phyloP scores from a whole-genome alignment of 1,284 basidiomycete species.

The Sanguinoderma infundibulare region DNA sequence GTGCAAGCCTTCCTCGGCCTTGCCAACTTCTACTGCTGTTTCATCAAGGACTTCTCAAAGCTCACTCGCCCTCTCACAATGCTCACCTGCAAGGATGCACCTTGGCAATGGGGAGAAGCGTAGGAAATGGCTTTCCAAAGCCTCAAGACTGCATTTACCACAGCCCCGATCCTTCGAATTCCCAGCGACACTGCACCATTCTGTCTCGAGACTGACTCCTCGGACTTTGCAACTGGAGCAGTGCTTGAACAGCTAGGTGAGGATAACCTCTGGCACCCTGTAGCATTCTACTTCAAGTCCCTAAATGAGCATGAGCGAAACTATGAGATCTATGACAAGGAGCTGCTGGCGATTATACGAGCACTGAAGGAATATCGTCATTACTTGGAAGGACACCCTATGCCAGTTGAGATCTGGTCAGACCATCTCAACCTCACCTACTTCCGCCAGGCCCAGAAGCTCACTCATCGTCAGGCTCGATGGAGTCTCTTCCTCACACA shows the following conservation, averaged over 20 bases:
- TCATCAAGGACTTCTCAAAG: slow-evolving; percentile 37
- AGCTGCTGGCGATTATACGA: slow-evolving; percentile 40
- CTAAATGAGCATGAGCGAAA: slow-evolving; percentile 28
- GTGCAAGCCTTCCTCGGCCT: slow-evolving; percentile 16
- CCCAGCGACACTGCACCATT: too few relatives aligned
- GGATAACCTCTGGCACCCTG: slow-evolving; percentile 13
- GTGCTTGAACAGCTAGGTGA: slow-evolving; percentile 11
- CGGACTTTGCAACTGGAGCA: slow-evolving; percentile 12
- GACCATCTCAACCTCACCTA: slow-evolving; percentile 52
- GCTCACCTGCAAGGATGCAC: slow-evolving; percentile 16
- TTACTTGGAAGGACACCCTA: slow-evolving; percentile 30
- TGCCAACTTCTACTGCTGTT: slow-evolving; percentile 28
- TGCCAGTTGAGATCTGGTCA: slow-evolving; percentile 28
- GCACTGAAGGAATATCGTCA: slow-evolving; percentile 38
- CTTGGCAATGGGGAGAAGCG: too few relatives aligned
- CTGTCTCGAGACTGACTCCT: background rate
- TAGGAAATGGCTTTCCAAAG: too few relatives aligned
- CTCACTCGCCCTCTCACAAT: slow-evolving; percentile 36
- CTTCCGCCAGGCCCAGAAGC: slow-evolving; percentile 39
- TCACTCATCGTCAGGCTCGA: slow-evolving; percentile 43
- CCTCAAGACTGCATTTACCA: too few relatives aligned
- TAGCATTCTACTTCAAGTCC: slow-evolving; percentile 12
- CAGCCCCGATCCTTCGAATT: too few relatives aligned
- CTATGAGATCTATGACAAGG: slow-evolving; percentile 44
- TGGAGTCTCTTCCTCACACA: slow-evolving; percentile 42